Evolutionary conservation across 2,329 filamentous ascomycete genomes (phyloP).

Genomic region (Arthrobotrys pseudoclavata): DNA sequence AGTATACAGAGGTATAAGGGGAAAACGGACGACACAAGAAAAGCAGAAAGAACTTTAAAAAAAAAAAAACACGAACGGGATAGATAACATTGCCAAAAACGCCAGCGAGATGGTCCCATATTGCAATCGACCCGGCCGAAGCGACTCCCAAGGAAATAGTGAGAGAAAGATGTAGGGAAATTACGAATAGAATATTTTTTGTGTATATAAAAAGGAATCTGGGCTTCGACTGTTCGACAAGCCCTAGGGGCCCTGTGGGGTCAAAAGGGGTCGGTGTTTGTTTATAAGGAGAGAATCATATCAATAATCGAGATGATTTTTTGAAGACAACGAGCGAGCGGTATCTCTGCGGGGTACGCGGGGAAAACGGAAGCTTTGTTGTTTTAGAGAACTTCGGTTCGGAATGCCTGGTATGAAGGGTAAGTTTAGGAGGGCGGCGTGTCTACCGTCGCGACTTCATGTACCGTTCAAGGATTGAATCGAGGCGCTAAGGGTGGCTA

Average conservation of each 20-base stretch:
- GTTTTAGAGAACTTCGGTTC: conserved; percentile 6
- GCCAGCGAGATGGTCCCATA: conserved; percentile 60
- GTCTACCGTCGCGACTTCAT: conserved; percentile 59
- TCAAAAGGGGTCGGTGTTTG: not conserved
- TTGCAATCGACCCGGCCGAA: conserved; percentile 61
- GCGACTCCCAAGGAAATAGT: conserved; percentile 56
- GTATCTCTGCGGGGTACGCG: conserved; percentile 10
- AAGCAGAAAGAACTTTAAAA: not conserved
- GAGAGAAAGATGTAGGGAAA: conserved; percentile 42
- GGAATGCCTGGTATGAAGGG: conserved; percentile 6
- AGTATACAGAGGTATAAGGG: conserved; percentile 50
- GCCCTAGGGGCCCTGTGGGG: not conserved
- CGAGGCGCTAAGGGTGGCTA: conserved; percentile 46
- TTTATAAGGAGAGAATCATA: not conserved
- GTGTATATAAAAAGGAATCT: conserved; percentile 26
- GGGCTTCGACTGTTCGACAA: conserved; percentile 2
- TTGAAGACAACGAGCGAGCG: not conserved
- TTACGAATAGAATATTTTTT: conserved; percentile 34
- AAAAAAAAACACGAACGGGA: not conserved
- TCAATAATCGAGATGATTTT: conserved; percentile 9
- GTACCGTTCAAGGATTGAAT: conserved; percentile 55
- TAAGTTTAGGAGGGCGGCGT: not conserved
- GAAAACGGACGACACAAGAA: conserved; percentile 24
- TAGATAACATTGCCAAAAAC: conserved; percentile 43
- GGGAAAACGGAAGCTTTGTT: conserved; percentile 3